These are phyloP conservation scores for Aspergillus terreus DNA, from an alignment of 2,329 filamentous ascomycete genomes.

Conservation along the genomic window DNA sequence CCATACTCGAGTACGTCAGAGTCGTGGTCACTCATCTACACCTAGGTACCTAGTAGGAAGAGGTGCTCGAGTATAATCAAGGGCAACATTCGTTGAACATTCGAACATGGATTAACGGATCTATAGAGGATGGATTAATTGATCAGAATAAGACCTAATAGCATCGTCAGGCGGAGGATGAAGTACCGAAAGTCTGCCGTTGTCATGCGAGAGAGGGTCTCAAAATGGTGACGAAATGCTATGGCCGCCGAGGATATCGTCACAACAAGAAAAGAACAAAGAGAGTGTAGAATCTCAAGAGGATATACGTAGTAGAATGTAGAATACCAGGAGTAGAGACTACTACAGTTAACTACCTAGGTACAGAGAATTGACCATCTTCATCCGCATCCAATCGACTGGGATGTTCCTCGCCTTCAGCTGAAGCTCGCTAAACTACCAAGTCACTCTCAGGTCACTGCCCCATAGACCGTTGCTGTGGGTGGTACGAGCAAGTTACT, in stretches of 20 bases:
- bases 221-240: conserved; percentile 17
- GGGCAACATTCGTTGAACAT: too few relatives aligned
- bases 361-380: not conserved
- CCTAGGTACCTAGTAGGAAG: too few relatives aligned
- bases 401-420: not conserved
- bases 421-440: not conserved
- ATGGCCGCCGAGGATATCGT: not conserved
- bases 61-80: too few relatives aligned
- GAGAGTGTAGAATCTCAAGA: not conserved
- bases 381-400: not conserved
- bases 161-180: not conserved
- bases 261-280: not conserved
- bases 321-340: not conserved
- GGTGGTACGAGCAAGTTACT: not conserved
- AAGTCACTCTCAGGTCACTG: not conserved
- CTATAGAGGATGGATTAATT: too few relatives aligned
- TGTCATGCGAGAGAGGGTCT: not conserved
- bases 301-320: not conserved
- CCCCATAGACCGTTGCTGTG: not conserved
- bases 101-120: too few relatives aligned
- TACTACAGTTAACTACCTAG: too few relatives aligned
- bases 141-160: too few relatives aligned
- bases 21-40: too few relatives aligned
- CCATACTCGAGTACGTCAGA: not conserved
- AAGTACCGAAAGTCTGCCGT: not conserved